phyloP scores from a whole-genome alignment of 2,329 filamentous ascomycete genomes.

The Xylaria arbuscula region DNA sequence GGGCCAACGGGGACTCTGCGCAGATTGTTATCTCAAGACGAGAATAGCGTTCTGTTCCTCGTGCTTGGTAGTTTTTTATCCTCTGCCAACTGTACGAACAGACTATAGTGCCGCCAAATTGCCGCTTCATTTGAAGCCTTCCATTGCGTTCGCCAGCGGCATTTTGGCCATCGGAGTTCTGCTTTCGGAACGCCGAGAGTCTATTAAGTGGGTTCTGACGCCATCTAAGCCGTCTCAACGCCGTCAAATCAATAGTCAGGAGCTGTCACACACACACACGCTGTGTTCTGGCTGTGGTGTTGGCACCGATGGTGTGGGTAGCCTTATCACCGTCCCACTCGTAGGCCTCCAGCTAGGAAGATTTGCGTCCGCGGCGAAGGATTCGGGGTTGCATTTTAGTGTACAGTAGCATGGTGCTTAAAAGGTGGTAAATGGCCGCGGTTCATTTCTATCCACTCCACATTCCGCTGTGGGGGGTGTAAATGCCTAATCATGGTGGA shows the following conservation, averaged over 20 bases:
- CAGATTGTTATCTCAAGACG: neutral
- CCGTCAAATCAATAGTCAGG: neutral
- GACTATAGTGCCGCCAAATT: no score
- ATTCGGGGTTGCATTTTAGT: constrained; percentile 3
- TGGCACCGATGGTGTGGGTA: neutral
- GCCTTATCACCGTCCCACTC: neutral
- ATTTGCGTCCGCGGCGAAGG: neutral
- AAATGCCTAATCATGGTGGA: neutral
- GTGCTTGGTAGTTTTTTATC: neutral
- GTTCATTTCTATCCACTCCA: constrained; percentile 2
- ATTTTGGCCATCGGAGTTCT: constrained; percentile 2
- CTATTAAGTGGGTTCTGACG: neutral
- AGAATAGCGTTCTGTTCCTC: neutral
- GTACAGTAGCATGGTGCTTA: no score
- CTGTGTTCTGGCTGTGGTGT: neutral
- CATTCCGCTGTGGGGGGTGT: neutral
- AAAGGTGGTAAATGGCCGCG: neutral
- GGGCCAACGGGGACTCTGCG: neutral
- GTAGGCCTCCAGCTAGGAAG: neutral
- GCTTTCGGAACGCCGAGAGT: neutral
- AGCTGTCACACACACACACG: no score
- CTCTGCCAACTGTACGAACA: neutral
- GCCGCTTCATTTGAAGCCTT: neutral
- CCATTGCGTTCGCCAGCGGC: neutral
- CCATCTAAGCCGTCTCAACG: neutral